Conservation (phyloP, 306 rosid species). For the Prunus campanulata region DNA sequence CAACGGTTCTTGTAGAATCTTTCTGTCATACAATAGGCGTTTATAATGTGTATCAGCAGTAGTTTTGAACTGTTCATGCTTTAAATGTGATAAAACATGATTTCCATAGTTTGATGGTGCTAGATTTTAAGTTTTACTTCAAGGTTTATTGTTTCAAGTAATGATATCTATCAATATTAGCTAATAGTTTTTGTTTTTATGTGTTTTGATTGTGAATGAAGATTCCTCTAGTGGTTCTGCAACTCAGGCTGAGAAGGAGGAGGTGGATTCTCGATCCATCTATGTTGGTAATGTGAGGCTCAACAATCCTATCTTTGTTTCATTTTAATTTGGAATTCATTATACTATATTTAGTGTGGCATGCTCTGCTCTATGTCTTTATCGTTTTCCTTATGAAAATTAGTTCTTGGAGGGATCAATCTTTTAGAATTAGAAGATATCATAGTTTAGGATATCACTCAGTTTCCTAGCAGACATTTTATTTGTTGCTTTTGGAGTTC, state of each 20-base stretch:
- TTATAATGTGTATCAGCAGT: not conserved
- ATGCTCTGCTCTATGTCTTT: not conserved
- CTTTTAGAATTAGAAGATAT: not conserved
- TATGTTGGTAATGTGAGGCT: slow-evolving; percentile 97
- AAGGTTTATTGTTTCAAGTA: slow-evolving; percentile 8
- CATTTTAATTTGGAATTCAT: not conserved
- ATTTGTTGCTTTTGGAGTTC: not conserved
- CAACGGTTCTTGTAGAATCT: not conserved
- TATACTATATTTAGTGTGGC: not conserved
- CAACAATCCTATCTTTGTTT: slow-evolving; percentile 11
- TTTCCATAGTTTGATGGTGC: not conserved
- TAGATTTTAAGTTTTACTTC: not conserved
- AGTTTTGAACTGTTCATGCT: not conserved
- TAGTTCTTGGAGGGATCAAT: not conserved
- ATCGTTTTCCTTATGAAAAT: not conserved
- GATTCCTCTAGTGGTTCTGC: slow-evolving; percentile 78
- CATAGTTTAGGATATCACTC: not conserved
- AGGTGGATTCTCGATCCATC: slow-evolving; percentile 94
- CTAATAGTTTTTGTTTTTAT: not conserved
- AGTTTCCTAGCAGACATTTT: not conserved
- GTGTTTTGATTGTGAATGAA: slow-evolving; percentile 37
- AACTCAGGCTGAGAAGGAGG: slow-evolving; percentile 96
- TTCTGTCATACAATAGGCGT: not conserved
- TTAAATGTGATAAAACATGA: not conserved
- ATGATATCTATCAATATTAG: not conserved